A percentile compares a stretch with the other conserved stretches of the same genome.
phyloP scores from a whole-genome alignment of 257 asterid genomes.

The Fraxinus pennsylvanica region DNA sequence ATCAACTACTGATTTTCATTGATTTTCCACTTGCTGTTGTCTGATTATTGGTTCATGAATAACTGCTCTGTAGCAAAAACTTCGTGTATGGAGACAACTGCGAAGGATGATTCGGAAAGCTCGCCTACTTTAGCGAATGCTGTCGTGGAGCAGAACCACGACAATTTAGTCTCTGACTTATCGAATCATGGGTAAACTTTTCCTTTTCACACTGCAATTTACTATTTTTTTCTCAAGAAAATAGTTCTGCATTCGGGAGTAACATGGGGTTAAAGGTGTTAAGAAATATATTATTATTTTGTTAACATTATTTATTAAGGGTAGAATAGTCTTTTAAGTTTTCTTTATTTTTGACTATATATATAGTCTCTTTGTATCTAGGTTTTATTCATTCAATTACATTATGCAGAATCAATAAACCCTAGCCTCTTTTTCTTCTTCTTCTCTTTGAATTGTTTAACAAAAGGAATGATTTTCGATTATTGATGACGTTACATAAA shows the following conservation, averaged over 20 bases:
- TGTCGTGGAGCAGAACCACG: slow-evolving; percentile 44
- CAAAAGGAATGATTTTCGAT: slow-evolving; percentile 3
- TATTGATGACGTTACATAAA: neutral
- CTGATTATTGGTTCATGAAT: neutral
- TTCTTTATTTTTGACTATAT: too few relatives aligned
- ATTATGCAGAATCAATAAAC: too few relatives aligned
- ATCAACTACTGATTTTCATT: neutral
- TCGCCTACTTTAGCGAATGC: slow-evolving; percentile 29
- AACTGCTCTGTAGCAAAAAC: neutral
- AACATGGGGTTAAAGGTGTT: neutral
- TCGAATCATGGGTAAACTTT: slow-evolving; percentile 46
- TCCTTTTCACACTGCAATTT: slow-evolving; percentile 7
- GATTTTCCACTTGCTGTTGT: neutral
- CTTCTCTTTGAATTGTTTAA: too few relatives aligned
- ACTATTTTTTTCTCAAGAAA: neutral
- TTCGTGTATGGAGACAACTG: slow-evolving; percentile 36
- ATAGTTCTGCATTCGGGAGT: slow-evolving; percentile 3
- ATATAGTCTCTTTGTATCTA: too few relatives aligned
- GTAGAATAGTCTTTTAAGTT: too few relatives aligned
- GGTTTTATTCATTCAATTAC: too few relatives aligned
- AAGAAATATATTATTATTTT: too few relatives aligned
- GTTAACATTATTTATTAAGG: too few relatives aligned
- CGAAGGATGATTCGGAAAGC: slow-evolving; percentile 37
- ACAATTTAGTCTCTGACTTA: slow-evolving; percentile 32
- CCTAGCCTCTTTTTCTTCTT: too few relatives aligned